A percentile compares a stretch with the other conserved stretches of the same genome.
phyloP scores from a whole-genome alignment of 805 yeast genomes.

The Cyberlindnera euphorbiae region DNA sequence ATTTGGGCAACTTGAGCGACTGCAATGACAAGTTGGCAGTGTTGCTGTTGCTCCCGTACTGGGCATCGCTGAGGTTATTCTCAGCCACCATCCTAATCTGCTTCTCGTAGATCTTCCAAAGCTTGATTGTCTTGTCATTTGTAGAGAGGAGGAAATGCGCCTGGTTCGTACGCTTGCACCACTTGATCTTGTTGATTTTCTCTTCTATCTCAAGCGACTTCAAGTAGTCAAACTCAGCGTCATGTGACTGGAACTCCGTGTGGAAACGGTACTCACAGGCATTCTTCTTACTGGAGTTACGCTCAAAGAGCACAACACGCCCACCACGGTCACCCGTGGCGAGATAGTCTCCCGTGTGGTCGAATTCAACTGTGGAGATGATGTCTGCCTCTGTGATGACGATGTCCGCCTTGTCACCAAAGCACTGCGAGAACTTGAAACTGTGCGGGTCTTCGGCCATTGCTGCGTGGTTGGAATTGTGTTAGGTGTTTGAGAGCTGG shows the following conservation, averaged over 20 bases:
- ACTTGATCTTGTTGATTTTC: conserved; percentile 93
- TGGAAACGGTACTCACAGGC: conserved; percentile 90
- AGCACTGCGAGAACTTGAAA: conserved; percentile 87
- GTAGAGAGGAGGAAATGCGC: conserved; percentile 90
- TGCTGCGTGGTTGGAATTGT: too few relatives aligned
- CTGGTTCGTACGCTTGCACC: conserved; percentile 85
- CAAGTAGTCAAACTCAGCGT: conserved; percentile 95
- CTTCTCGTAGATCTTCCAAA: conserved; percentile 94
- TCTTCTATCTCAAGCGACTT: conserved; percentile 97
- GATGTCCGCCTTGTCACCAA: conserved; percentile 97
- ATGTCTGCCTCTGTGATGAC: conserved; percentile 97
- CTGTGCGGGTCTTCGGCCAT: conserved; percentile 33
- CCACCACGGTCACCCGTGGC: conserved; percentile 99
- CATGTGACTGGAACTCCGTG: conserved; percentile 97
- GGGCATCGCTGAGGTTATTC: conserved; percentile 64
- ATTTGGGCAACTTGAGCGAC: conserved; percentile 72
- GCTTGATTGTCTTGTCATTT: conserved; percentile 96
- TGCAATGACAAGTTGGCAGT: conserved; percentile 28
- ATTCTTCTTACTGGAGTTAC: conserved; percentile 68
- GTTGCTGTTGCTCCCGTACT: conserved; percentile 7
- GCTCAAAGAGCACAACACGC: conserved; percentile 90
- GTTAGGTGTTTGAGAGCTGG: too few relatives aligned
- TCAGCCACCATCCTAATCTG: conserved; percentile 89
- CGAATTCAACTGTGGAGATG: conserved; percentile 95
- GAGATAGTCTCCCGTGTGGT: conserved; percentile 86